Percentiles rank a stretch among this genome's conserved stretches.
Evolutionary conservation across 495 filamentous ascomycete species (phyloP).

Genomic region (Neurospora sp.): DNA sequence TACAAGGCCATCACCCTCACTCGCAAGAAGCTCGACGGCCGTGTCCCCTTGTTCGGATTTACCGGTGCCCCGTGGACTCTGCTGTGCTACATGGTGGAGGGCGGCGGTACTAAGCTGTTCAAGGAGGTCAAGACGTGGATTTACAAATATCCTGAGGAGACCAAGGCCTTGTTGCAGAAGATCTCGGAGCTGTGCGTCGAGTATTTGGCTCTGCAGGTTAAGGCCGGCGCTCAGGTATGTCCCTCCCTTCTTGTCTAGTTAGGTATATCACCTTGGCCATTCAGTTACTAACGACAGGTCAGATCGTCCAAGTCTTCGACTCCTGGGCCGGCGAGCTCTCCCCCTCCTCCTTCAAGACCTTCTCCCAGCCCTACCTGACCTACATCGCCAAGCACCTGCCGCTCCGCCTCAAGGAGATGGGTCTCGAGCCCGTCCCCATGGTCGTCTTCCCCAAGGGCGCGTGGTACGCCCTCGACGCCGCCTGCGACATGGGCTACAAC

Average conservation of each 20-base stretch:
- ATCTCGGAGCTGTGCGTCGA: slow-evolving; percentile 89
- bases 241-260: too few species aligned
- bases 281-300: not conserved
- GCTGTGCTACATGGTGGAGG: slow-evolving; percentile 97
- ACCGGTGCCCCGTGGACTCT: slow-evolving; percentile 96
- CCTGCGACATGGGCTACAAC: slow-evolving; percentile 83
- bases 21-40: slow-evolving; percentile 71
- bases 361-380: slow-evolving; percentile 76
- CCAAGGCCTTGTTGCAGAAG: slow-evolving; percentile 73
- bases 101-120: slow-evolving; percentile 89
- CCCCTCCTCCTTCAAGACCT: slow-evolving; percentile 61
- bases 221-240: slow-evolving; percentile 69
- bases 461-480: slow-evolving; percentile 87
- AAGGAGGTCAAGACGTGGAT: slow-evolving; percentile 89
- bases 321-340: slow-evolving; percentile 95
- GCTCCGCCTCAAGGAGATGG: slow-evolving; percentile 56
- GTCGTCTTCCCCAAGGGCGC: slow-evolving; percentile 99
- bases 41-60: slow-evolving; percentile 93
- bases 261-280: too few species aligned
- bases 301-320: slow-evolving; percentile 96
- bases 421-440: slow-evolving; percentile 79
- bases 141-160: slow-evolving; percentile 74
- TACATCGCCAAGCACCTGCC: slow-evolving; percentile 76
- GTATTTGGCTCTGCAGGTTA: slow-evolving; percentile 83
- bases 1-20: slow-evolving; percentile 92